These are phyloP conservation scores for Datisca glomerata DNA, from an alignment of 306 rosid species.

Conservation along the genomic window DNA sequence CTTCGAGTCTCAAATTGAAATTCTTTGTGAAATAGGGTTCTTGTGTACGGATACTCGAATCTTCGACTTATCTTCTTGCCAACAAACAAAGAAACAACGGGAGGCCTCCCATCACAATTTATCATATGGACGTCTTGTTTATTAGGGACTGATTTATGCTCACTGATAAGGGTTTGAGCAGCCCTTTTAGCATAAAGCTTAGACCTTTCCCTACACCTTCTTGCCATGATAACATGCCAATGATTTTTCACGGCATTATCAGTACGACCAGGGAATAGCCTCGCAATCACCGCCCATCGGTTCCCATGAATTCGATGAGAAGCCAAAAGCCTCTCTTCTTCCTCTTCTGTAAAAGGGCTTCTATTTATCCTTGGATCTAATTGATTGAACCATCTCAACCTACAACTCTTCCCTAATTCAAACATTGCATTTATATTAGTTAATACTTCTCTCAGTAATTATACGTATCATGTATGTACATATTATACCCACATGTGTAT, in stretches of 20 bases:
- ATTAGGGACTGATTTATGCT: conserved; percentile 11
- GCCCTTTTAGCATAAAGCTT: conserved; percentile 38
- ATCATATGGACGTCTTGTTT: conserved; percentile 7
- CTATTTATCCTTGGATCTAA: conserved; percentile 83
- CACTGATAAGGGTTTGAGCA: conserved; percentile 2
- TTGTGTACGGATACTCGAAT: conserved; percentile 9
- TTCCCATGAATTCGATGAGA: conserved; percentile 76
- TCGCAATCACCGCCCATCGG: conserved; percentile 86
- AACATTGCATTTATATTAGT: too few species aligned
- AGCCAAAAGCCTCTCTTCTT: conserved; percentile 67
- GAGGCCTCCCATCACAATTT: conserved; percentile 20
- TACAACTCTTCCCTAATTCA: conserved; percentile 97
- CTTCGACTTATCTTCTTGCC: too few species aligned
- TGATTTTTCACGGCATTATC: conserved; percentile 96
- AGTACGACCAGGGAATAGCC: conserved; percentile 87
- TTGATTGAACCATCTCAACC: conserved; percentile 98
- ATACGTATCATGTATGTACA: too few species aligned
- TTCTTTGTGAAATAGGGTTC: conserved; percentile 20
- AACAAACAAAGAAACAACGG: too few species aligned
- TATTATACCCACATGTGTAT: too few species aligned
- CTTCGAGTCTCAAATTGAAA: conserved; percentile 17
- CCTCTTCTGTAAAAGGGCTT: conserved; percentile 78
- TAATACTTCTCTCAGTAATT: too few species aligned
- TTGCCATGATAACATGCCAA: conserved; percentile 96
- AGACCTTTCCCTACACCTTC: conserved; percentile 47